phyloP scores from a whole-genome alignment of 805 yeast species.

The Dipodascopsis tothii region DNA sequence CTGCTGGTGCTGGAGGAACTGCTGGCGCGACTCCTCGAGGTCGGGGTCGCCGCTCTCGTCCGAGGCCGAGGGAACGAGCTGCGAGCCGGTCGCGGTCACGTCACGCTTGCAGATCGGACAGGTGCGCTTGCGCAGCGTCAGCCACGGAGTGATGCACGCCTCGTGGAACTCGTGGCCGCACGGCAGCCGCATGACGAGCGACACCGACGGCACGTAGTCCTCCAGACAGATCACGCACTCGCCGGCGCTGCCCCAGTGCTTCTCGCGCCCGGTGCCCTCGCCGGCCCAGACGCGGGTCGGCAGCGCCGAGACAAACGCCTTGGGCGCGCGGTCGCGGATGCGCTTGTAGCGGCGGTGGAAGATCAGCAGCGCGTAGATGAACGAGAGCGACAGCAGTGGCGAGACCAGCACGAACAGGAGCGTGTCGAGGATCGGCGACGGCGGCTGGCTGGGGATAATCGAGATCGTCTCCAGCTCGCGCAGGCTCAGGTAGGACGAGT shows the following conservation, averaged over 20 bases:
- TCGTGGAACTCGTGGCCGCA: conserved; percentile 58
- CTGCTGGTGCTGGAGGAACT: conserved; percentile 16
- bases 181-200: conserved; percentile 46
- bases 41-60: conserved; percentile 9
- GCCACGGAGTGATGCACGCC: conserved; percentile 53
- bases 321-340: conserved; percentile 34
- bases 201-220: conserved; percentile 41
- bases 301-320: conserved; percentile 31
- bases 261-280: conserved; percentile 24
- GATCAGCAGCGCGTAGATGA: conserved; percentile 32
- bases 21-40: conserved; percentile 18
- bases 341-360: conserved; percentile 32
- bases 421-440: conserved; percentile 33
- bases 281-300: conserved; percentile 33
- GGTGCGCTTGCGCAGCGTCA: conserved; percentile 43
- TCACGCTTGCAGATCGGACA: conserved; percentile 56
- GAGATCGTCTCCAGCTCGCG: conserved; percentile 16
- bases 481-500: conserved; percentile 35
- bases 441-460: conserved; percentile 26
- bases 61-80: not conserved
- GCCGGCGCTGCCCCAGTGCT: conserved; percentile 38
- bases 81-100: conserved; percentile 23
- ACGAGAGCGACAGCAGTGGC: conserved; percentile 35
- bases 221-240: conserved; percentile 59
- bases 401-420: conserved; percentile 33